These are phyloP conservation scores for Lecanoromycetidae sp. DNA, from an alignment of 2,329 filamentous ascomycete genomes.

Conservation along the genomic window DNA sequence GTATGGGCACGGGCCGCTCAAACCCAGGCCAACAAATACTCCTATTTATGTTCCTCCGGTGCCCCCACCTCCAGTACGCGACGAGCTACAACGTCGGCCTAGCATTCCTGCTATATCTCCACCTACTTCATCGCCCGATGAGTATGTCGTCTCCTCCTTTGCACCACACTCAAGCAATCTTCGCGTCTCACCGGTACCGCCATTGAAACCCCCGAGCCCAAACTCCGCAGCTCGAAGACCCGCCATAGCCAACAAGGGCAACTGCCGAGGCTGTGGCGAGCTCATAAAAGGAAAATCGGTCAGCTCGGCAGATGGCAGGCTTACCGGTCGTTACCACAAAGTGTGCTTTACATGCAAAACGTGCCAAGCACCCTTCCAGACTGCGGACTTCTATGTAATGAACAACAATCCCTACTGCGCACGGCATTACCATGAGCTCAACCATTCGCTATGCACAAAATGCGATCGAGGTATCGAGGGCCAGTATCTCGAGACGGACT, in stretches of 20 bases:
- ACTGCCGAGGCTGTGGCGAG: slow-evolving; percentile 70
- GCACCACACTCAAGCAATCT: slow-evolving; percentile 7
- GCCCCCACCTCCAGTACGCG: neutral
- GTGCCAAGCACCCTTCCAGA: slow-evolving; percentile 69
- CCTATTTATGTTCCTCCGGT: neutral
- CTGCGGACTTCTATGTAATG: slow-evolving; percentile 84
- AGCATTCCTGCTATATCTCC: neutral
- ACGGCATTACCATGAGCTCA: slow-evolving; percentile 82
- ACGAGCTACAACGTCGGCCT: neutral
- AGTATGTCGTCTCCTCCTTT: slow-evolving; percentile 8
- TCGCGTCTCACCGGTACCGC: slow-evolving; percentile 16
- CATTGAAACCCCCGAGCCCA: slow-evolving; percentile 20
- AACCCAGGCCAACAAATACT: neutral
- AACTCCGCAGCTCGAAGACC: slow-evolving; percentile 30
- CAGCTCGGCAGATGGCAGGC: slow-evolving; percentile 79
- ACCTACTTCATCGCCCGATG: slow-evolving; percentile 7
- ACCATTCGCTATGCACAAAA: slow-evolving; percentile 68
- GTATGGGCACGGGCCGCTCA: neutral
- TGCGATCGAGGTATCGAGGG: slow-evolving; percentile 86
- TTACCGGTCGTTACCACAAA: slow-evolving; percentile 91
- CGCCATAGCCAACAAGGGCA: slow-evolving; percentile 47
- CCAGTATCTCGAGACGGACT: slow-evolving; percentile 76
- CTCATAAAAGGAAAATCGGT: slow-evolving; percentile 82
- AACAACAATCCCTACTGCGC: slow-evolving; percentile 81
- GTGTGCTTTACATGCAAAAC: slow-evolving; percentile 85